Base-by-base conservation (phyloP, 768 basidiomycete genomes). In the Lepiota subincarnata region DNA sequence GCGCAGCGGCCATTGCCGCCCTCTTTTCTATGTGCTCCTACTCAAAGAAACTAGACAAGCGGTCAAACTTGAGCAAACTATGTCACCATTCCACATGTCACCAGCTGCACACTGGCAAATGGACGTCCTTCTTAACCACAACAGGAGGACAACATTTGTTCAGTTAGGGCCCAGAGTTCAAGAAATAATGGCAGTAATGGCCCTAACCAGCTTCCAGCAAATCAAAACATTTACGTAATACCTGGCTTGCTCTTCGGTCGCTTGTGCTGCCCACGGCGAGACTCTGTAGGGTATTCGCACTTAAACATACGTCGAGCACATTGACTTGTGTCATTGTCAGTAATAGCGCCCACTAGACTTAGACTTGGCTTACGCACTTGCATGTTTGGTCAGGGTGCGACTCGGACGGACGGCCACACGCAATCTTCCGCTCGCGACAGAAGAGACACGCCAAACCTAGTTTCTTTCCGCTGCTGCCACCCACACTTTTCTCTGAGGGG, bases 401-500 rank as follows among this genome's bases (percentile, higher is more conserved):
- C 26, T 48, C 53, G 4, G 45, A 54, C 13, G 53, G 53, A 2
- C 53, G 38, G 12, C 56, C 56, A 35, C 56, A 57, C 10, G 56
- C 56, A n/a, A 57, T 57, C 41, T 57, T 57, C 1, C 56, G 50
- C 16, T 57, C 56, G 7, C 56, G 51, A 19, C 56, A 57, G 19
- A 57, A 57, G n/a, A 57, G 36, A 22, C 56, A 57, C 3, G 56
- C 56, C 13, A 53, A 16, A 19, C 53, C 53, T 19, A 54, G 46
- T 18, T 54, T 54, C 34, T 48, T 48, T 12, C 46, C 28, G 31
- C 18, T 16, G 4, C 28, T 22, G 34, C 37, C 38, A 4, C 20
- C 10, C 12, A 35, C 44, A 14, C 44, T 12, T 10, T 28, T 22
- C 24, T 28, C 41, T 4, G 38, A 26, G 31, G 47, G 18, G 13